Percentiles rank a stretch among this genome's conserved stretches.
Evolutionary conservation across 331 rosid genomes (phyloP).

Genomic region (Stylosanthes scabra): DNA sequence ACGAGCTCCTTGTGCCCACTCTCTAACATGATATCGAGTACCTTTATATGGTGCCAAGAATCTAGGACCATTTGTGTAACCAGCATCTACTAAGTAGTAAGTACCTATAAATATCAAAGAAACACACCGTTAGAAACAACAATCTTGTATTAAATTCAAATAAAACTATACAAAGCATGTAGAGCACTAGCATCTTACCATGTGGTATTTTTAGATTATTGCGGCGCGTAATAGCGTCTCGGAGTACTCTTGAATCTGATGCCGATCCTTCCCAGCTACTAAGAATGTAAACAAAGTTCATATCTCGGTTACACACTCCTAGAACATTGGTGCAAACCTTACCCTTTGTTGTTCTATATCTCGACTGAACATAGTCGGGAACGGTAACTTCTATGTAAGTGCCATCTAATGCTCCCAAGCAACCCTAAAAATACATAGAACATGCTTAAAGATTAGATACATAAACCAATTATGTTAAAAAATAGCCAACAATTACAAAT

Average conservation of each 20-base stretch:
- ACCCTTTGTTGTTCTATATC: not conserved
- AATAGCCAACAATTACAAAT: not conserved
- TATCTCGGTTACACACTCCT: not conserved
- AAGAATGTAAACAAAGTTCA: not conserved
- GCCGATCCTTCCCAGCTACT: not conserved
- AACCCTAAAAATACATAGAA: not conserved
- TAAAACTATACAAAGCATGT: too few species aligned
- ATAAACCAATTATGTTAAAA: too few species aligned
- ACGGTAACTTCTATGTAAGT: not conserved
- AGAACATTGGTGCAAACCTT: too few species aligned
- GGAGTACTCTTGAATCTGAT: not conserved
- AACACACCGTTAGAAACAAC: too few species aligned
- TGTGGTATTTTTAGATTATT: not conserved
- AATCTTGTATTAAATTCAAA: too few species aligned
- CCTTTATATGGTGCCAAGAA: not conserved
- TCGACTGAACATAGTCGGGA: not conserved
- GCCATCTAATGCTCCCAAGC: not conserved
- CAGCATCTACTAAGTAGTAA: not conserved
- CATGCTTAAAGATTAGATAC: too few species aligned
- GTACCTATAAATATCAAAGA: not conserved
- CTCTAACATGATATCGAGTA: not conserved
- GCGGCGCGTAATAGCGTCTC: not conserved
- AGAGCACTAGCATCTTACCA: not conserved
- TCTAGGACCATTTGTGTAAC: not conserved
- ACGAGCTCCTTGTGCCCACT: not conserved